Evolutionary conservation across 2,329 filamentous ascomycete species (phyloP).

Genomic region (Aspergillus novofumigatus): DNA sequence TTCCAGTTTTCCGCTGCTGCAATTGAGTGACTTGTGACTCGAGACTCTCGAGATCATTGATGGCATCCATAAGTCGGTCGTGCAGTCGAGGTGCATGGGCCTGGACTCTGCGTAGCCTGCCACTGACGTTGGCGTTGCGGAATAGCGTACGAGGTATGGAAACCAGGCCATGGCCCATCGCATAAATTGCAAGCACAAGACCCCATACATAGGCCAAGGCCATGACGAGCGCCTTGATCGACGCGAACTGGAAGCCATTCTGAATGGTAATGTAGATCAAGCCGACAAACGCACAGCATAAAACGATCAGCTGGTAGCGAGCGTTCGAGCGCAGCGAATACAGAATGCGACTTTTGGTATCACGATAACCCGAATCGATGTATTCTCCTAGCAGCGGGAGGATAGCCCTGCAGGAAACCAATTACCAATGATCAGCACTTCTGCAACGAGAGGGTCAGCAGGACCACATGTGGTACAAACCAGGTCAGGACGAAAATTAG

Average conservation of each 20-base stretch:
- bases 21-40: constrained; percentile 78
- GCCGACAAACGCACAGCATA: constrained; percentile 66
- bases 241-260: constrained; percentile 67
- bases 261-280: constrained; percentile 79
- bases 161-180: constrained; percentile 96
- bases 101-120: constrained; percentile 70
- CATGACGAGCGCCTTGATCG: constrained; percentile 83
- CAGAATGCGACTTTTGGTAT: constrained; percentile 72
- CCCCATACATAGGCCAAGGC: constrained; percentile 94
- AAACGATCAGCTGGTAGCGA: constrained; percentile 77
- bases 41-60: constrained; percentile 72
- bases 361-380: constrained; percentile 86
- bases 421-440: constrained; percentile 6
- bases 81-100: constrained; percentile 73
- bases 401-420: constrained; percentile 63
- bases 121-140: constrained; percentile 71
- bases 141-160: constrained; percentile 80
- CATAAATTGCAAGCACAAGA: constrained; percentile 83
- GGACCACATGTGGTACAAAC: constrained; percentile 46
- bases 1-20: constrained; percentile 73
- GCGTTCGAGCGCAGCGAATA: constrained; percentile 86
- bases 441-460: neutral
- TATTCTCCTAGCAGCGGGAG: constrained; percentile 92
- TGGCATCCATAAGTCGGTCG: constrained; percentile 82
- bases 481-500: constrained; percentile 92